Evolutionary conservation across 805 yeast genomes (phyloP).

Genomic region (Suhomyces sp.): DNA sequence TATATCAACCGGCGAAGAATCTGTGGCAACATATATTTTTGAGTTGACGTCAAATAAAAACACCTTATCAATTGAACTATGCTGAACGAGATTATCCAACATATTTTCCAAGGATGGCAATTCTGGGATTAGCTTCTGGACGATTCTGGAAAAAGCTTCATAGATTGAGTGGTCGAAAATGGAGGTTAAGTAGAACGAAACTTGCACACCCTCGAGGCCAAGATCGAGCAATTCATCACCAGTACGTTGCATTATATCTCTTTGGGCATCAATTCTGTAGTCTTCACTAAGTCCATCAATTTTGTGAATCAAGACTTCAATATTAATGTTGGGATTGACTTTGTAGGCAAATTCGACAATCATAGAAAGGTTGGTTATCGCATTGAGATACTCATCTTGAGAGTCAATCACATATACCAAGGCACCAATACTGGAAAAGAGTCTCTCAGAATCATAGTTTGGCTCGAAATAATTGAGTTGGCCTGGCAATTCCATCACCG

Average conservation of each 20-base stretch:
- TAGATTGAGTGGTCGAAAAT: conserved; percentile 94
- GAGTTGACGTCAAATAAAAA: conserved; percentile 89
- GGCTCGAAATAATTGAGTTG: conserved; percentile 89
- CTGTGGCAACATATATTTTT: conserved; percentile 93
- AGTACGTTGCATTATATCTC: conserved; percentile 94
- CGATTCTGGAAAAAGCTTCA: conserved; percentile 91
- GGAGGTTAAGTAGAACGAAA: conserved; percentile 86
- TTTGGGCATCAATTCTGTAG: conserved; percentile 87
- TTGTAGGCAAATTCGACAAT: conserved; percentile 84
- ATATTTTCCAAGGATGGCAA: conserved; percentile 83
- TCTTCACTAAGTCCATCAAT: conserved; percentile 95
- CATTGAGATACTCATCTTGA: conserved; percentile 92
- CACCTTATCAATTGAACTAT: conserved; percentile 88
- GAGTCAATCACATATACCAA: conserved; percentile 92
- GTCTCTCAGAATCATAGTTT: conserved; percentile 68
- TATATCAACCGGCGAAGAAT: conserved; percentile 91
- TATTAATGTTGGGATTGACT: conserved; percentile 78
- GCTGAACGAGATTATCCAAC: conserved; percentile 83
- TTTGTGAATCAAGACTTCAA: conserved; percentile 92
- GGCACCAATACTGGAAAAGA: conserved; percentile 83
- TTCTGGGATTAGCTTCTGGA: conserved; percentile 87
- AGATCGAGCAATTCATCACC: conserved; percentile 89
- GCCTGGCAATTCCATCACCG: conserved; percentile 94
- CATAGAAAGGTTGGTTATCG: conserved; percentile 82
- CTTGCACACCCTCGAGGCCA: conserved; percentile 88